phyloP scores from a whole-genome alignment of 2,329 filamentous ascomycete species.

The Beauveria varroae region DNA sequence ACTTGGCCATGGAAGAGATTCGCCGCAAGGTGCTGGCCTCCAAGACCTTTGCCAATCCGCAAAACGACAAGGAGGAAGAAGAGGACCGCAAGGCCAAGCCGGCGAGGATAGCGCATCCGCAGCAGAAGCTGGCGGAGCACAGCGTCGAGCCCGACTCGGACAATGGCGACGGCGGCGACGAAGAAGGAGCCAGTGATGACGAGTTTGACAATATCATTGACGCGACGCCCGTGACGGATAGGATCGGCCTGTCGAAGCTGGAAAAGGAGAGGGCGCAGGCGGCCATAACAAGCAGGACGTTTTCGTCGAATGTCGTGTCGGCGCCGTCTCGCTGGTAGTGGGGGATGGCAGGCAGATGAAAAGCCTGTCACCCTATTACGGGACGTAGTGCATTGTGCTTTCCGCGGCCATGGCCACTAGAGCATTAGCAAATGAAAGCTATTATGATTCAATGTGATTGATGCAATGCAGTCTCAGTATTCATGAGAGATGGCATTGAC shows the following conservation, averaged over 20 bases:
- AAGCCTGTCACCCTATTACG: too few species aligned
- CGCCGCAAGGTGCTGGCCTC: constrained; percentile 84
- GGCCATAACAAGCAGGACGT: constrained; percentile 41
- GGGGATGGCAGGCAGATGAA: too few species aligned
- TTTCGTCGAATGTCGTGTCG: constrained; percentile 40
- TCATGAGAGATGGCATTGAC: neutral
- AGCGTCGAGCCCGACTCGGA: constrained; percentile 68
- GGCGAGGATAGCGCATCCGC: constrained; percentile 55
- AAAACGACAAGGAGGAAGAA: constrained; percentile 23
- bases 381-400: too few species aligned
- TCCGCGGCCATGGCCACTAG: too few species aligned
- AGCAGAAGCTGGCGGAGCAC: constrained; percentile 47
- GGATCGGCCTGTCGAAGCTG: constrained; percentile 57
- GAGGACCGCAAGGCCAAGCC: constrained; percentile 45
- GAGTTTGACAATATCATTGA: constrained; percentile 92
- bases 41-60: constrained; percentile 63
- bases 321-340: constrained; percentile 34
- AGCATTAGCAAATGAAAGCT: too few species aligned
- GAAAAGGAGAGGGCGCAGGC: constrained; percentile 47
- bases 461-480: too few species aligned
- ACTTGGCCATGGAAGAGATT: constrained; percentile 83
- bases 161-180: constrained; percentile 34
- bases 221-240: constrained; percentile 82
- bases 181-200: constrained; percentile 54
- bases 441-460: too few species aligned